These are phyloP conservation scores for Ceratocystis huliohia DNA, from an alignment of 2,329 filamentous ascomycete genomes.

Conservation along the genomic window DNA sequence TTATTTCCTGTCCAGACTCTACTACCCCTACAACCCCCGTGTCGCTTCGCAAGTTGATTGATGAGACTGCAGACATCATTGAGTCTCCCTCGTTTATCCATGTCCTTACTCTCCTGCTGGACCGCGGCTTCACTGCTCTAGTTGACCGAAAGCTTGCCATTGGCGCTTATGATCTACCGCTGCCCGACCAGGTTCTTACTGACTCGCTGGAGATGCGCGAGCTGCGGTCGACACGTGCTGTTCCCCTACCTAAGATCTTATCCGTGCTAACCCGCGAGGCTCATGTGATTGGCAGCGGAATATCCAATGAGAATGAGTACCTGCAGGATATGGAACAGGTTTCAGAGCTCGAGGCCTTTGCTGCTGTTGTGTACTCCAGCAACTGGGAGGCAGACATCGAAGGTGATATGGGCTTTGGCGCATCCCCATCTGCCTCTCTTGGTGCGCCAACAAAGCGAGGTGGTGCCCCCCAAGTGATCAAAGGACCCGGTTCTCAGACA, in stretches of 20 bases:
- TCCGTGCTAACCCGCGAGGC: constrained; percentile 86
- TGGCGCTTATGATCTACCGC: constrained; percentile 55
- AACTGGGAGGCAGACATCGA: constrained; percentile 61
- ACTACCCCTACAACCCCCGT: constrained; percentile 19
- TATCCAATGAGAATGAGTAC: constrained; percentile 59
- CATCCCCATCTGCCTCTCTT: constrained; percentile 18
- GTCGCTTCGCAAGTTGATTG: constrained; percentile 68
- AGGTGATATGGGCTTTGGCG: constrained; percentile 29
- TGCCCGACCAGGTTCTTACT: constrained; percentile 17
- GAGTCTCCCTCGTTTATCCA: constrained; percentile 85
- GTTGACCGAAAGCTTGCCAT: constrained; percentile 69
- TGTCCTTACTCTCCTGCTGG: constrained; percentile 74
- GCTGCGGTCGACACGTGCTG: constrained; percentile 45
- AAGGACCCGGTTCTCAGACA: background rate
- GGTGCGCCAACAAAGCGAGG: background rate
- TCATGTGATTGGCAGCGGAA: constrained; percentile 71
- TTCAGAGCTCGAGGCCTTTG: constrained; percentile 66
- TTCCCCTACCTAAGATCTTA: constrained; percentile 71
- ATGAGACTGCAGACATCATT: constrained; percentile 90
- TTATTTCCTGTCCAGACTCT: constrained; percentile 25
- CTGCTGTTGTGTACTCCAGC: constrained; percentile 75
- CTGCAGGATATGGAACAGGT: constrained; percentile 64
- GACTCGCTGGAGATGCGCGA: constrained; percentile 25
- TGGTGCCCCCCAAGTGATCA: background rate
- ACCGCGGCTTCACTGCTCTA: constrained; percentile 73